Evolutionary conservation across 2,329 filamentous ascomycete genomes (phyloP).

Genomic region (Apiospora arundinis): DNA sequence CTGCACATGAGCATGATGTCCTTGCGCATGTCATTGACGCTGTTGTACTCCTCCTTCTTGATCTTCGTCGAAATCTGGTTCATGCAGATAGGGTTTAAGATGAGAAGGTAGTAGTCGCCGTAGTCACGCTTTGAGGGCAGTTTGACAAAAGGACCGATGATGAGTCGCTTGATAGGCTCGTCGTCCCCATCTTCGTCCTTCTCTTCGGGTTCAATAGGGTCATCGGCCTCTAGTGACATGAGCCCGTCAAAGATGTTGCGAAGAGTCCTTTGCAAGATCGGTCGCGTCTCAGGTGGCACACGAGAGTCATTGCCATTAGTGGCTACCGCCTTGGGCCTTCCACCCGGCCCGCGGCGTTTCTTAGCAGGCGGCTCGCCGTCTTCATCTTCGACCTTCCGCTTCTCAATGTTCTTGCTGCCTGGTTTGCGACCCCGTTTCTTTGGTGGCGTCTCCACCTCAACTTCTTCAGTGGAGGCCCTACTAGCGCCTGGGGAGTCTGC

Average conservation of each 20-base stretch:
- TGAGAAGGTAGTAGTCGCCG: conserved; percentile 94
- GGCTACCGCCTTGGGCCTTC: conserved; percentile 67
- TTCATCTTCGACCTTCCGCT: conserved; percentile 84
- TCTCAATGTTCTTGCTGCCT: conserved; percentile 69
- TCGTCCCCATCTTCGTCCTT: conserved; percentile 54
- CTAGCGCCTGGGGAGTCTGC: conserved; percentile 82
- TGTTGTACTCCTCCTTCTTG: conserved; percentile 92
- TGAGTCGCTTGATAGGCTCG: conserved; percentile 71
- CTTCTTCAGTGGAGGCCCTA: conserved; percentile 82
- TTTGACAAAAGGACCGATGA: conserved; percentile 94
- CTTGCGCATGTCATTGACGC: conserved; percentile 77
- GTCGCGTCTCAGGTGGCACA: conserved; percentile 72
- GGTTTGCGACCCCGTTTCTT: conserved; percentile 90
- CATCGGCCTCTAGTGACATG: conserved; percentile 84
- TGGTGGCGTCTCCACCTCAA: conserved; percentile 73
- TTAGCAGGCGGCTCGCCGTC: conserved; percentile 80
- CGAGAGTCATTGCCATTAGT: conserved; percentile 47
- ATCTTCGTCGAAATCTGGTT: conserved; percentile 94
- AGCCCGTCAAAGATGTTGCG: conserved; percentile 78
- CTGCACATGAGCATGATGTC: conserved; percentile 86
- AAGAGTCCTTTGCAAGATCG: conserved; percentile 79
- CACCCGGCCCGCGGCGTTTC: conserved; percentile 76
- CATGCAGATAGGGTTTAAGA: conserved; percentile 92
- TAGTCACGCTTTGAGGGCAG: conserved; percentile 88
- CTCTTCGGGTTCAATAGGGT: conserved; percentile 58